phyloP scores from a whole-genome alignment of 257 asterid species.

The Solanum chmielewskii region DNA sequence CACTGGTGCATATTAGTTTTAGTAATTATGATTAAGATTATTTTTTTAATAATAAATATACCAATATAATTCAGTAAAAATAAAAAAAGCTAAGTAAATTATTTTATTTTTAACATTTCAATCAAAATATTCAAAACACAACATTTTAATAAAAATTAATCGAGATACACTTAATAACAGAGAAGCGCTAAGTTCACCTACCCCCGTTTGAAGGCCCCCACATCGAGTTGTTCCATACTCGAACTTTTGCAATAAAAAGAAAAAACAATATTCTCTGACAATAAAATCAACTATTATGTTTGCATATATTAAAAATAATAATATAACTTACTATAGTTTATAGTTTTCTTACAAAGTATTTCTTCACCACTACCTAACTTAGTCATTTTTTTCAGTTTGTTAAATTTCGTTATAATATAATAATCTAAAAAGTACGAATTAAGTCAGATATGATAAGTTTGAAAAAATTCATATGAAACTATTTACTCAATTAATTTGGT shows the following conservation, averaged over 20 bases:
- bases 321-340: neutral
- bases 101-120: too few species aligned
- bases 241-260: neutral
- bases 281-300: neutral
- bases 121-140: accelerated
- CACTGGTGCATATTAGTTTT: neutral
- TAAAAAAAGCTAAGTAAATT: neutral
- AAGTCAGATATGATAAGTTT: too few species aligned
- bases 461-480: accelerated
- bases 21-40: neutral
- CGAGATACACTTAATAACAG: neutral
- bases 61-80: neutral
- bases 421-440: too few species aligned
- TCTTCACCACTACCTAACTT: neutral
- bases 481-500: neutral
- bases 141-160: accelerated
- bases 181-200: neutral
- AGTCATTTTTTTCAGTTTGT: neutral
- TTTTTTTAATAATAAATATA: neutral
- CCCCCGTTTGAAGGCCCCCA: neutral
- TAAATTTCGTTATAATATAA: neutral
- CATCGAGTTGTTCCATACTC: neutral
- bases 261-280: neutral
- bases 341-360: neutral
- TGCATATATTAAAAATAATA: neutral